These are phyloP conservation scores for Chlamydomonas eustigma DNA, from an alignment of 139 green algal genomes.

Conservation along the genomic window DNA sequence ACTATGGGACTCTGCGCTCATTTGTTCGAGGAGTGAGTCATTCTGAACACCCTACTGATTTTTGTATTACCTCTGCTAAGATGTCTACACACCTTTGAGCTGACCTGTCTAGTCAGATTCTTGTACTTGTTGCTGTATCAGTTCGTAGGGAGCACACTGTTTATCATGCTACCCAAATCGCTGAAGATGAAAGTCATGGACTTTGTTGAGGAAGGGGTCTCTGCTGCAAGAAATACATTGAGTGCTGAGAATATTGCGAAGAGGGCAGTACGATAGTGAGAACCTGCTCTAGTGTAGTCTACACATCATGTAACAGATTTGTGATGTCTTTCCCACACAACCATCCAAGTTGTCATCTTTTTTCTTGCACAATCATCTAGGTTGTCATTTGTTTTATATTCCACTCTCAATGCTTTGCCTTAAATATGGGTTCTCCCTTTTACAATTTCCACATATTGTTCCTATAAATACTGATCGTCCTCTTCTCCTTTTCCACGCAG, in stretches of 20 bases:
- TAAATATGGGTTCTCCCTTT: too few relatives aligned
- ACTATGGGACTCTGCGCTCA: not conserved
- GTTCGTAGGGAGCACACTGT: conserved; percentile 5
- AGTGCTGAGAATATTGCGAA: not conserved
- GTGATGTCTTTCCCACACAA: too few relatives aligned
- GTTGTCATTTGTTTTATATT: too few relatives aligned
- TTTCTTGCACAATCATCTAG: not conserved
- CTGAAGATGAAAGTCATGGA: conserved; percentile 1
- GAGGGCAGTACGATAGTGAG: too few relatives aligned
- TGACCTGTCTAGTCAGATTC: too few relatives aligned
- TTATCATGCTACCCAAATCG: conserved; percentile 7
- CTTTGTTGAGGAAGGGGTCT: conserved; percentile 1
- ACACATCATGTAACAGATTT: too few relatives aligned
- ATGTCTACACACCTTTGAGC: not conserved
- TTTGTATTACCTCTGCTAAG: not conserved
- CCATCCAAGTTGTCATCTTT: not conserved
- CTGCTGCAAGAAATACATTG: not conserved
- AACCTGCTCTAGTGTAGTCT: too few relatives aligned
- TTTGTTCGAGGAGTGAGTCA: not conserved
- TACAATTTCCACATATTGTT: too few relatives aligned
- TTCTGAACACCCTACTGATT: not conserved
- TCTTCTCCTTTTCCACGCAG: too few relatives aligned
- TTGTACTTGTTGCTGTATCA: not conserved
- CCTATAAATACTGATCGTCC: too few relatives aligned
- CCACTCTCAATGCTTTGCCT: too few relatives aligned